These are phyloP conservation scores for Apodospora peruviana DNA, from an alignment of 495 filamentous ascomycete genomes.

Conservation along the genomic window DNA sequence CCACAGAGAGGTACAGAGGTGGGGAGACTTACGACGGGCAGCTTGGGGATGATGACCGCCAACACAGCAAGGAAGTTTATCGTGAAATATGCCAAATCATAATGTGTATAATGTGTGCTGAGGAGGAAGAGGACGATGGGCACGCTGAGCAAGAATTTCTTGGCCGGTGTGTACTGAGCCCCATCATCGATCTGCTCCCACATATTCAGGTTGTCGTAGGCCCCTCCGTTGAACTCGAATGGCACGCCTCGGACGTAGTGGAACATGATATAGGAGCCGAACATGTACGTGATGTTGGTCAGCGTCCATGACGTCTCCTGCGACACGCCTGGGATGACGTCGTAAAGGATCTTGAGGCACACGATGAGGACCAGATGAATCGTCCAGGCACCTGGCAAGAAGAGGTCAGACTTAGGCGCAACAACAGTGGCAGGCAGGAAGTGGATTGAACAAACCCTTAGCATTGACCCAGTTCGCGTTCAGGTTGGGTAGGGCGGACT, in stretches of 20 bases:
- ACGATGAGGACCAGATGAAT: constrained; percentile 92
- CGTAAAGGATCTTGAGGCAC: constrained; percentile 87
- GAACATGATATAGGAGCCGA: constrained; percentile 98
- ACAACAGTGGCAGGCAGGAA: background rate
- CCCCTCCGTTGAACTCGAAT: constrained; percentile 98
- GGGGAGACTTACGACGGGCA: constrained; percentile 71
- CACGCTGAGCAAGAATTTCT: constrained; percentile 94
- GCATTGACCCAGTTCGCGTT: constrained; percentile 99
- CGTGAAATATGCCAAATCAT: constrained; percentile 91
- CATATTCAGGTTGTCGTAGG: constrained; percentile 99
- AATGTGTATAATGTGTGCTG: constrained; percentile 98
- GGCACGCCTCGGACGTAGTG: constrained; percentile 97
- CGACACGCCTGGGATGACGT: constrained; percentile 88
- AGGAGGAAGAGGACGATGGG: constrained; percentile 91
- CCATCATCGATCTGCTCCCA: constrained; percentile 99
- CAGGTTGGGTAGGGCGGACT: constrained; percentile 87
- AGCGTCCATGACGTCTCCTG: constrained; percentile 98
- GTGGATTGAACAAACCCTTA: constrained; percentile 63
- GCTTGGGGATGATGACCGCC: constrained; percentile 88
- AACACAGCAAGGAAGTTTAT: constrained; percentile 93
- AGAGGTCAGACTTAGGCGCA: constrained; percentile 4
- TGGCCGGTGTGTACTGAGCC: constrained; percentile 95
- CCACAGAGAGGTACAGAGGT: background rate
- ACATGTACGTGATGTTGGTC: constrained; percentile 98
- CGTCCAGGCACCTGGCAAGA: constrained; percentile 81